Percentiles rank a stretch among this genome's conserved stretches.
These are phyloP conservation scores for Hanseniaspora lachancei DNA, from an alignment of 805 yeast species.

Conservation along the genomic window DNA sequence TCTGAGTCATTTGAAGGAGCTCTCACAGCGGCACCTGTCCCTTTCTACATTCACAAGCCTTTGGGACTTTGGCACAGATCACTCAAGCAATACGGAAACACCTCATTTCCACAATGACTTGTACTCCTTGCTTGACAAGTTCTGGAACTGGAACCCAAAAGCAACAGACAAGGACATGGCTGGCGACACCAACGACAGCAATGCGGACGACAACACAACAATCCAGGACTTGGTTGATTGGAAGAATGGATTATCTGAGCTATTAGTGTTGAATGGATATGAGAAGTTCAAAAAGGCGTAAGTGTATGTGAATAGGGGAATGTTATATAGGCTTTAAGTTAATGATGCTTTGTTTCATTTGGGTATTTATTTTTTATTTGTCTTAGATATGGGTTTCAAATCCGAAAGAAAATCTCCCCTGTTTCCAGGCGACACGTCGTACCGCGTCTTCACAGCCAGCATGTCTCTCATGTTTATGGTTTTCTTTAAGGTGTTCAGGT, in stretches of 20 bases:
- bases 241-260: slow-evolving; percentile 4
- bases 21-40: neutral
- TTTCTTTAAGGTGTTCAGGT: neutral
- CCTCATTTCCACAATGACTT: slow-evolving; percentile 20
- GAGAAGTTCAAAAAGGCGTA: neutral
- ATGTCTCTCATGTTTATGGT: slow-evolving; percentile 5
- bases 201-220: neutral
- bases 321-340: neutral
- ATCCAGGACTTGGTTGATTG: slow-evolving; percentile 6
- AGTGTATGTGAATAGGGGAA: no score
- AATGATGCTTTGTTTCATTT: neutral
- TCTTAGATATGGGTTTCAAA: neutral
- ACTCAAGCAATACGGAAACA: neutral
- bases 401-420: neutral
- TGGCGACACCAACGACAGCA: neutral
- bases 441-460: slow-evolving; percentile 16
- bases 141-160: slow-evolving; percentile 10
- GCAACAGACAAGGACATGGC: slow-evolving; percentile 6
- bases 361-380: neutral
- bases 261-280: slow-evolving; percentile 1
- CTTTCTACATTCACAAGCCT: neutral
- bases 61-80: neutral
- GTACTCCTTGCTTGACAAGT: slow-evolving; percentile 23
- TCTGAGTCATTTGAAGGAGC: neutral
- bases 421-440: slow-evolving; percentile 16